A percentile compares a stretch with the other conserved stretches of the same genome.
phyloP scores from a whole-genome alignment of 768 basidiomycete genomes.

The Termitomyces eurrhizus region DNA sequence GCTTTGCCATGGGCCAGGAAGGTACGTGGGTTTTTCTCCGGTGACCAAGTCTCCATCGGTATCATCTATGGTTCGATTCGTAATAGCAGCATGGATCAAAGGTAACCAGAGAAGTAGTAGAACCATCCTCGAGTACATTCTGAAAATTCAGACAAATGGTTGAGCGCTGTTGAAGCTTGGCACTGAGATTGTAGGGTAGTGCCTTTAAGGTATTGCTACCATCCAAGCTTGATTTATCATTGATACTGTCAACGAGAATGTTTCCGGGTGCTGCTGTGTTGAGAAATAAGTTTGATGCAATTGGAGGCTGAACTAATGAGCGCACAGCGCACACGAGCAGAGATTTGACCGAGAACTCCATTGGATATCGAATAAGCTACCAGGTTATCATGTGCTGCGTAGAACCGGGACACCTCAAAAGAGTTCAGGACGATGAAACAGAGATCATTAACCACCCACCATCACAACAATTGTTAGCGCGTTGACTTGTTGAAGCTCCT shows the following conservation, averaged over 20 bases:
- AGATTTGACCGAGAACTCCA: no score
- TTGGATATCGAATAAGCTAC: no score
- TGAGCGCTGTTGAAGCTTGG: neutral
- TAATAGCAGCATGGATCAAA: neutral
- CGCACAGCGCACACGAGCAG: no score
- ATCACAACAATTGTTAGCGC: no score
- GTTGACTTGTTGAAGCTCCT: no score
- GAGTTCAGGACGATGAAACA: no score
- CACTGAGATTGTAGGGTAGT: neutral
- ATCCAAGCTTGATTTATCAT: neutral
- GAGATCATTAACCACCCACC: no score
- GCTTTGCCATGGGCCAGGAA: conserved; percentile 17
- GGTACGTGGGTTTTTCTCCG: conserved; percentile 12
- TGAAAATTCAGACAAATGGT: neutral
- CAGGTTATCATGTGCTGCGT: no score
- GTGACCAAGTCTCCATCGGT: conserved; percentile 17
- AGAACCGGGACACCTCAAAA: no score
- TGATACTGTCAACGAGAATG: neutral
- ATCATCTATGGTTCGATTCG: conserved; percentile 22
- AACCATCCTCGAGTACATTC: neutral
- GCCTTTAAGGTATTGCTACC: neutral
- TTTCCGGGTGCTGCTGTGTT: neutral
- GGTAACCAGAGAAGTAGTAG: neutral
- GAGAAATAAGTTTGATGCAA: no score
- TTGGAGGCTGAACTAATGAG: no score